phyloP scores from a whole-genome alignment of 1,284 basidiomycete species.

The Sparassis latifolia region DNA sequence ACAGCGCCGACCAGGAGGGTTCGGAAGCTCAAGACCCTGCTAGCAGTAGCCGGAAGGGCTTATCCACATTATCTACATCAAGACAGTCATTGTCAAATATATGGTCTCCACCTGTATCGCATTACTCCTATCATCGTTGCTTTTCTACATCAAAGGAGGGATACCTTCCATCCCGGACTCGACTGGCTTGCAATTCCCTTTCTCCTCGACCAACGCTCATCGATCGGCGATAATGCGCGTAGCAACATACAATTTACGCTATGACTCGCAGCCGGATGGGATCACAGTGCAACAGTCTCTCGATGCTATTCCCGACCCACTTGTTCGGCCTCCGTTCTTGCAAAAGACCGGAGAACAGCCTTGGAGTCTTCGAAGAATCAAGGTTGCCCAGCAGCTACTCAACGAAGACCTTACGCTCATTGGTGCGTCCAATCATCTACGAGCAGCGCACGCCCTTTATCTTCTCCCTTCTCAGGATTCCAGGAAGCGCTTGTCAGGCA shows the following conservation, averaged over 20 bases:
- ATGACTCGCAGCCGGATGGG: constrained; percentile 44
- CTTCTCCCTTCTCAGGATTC: constrained; percentile 35
- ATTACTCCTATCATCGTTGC: too few relatives aligned
- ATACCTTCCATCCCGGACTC: too few relatives aligned
- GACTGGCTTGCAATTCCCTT: too few relatives aligned
- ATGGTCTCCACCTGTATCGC: too few relatives aligned
- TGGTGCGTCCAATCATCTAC: background rate
- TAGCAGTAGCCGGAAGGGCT: too few relatives aligned
- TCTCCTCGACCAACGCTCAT: too few relatives aligned
- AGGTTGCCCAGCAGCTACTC: constrained; percentile 35
- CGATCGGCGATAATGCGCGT: constrained; percentile 27
- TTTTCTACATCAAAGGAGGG: too few relatives aligned
- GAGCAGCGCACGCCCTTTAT: background rate
- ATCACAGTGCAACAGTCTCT: constrained; percentile 43
- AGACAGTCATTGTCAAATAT: too few relatives aligned
- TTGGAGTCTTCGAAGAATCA: constrained; percentile 41
- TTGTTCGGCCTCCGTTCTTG: constrained; percentile 29
- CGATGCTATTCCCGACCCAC: constrained; percentile 35
- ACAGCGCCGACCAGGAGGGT: too few relatives aligned
- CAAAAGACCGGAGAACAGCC: constrained; percentile 32
- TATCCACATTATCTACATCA: too few relatives aligned
- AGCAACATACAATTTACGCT: constrained; percentile 49
- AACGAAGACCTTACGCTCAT: background rate
- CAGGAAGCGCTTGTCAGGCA: constrained; percentile 58
- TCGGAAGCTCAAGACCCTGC: too few relatives aligned